Evolutionary conservation across 2,329 filamentous ascomycete genomes (phyloP), one percentile per base, ranked within the genome.

Genomic region (Ascochyta viciae-villosae): DNA sequence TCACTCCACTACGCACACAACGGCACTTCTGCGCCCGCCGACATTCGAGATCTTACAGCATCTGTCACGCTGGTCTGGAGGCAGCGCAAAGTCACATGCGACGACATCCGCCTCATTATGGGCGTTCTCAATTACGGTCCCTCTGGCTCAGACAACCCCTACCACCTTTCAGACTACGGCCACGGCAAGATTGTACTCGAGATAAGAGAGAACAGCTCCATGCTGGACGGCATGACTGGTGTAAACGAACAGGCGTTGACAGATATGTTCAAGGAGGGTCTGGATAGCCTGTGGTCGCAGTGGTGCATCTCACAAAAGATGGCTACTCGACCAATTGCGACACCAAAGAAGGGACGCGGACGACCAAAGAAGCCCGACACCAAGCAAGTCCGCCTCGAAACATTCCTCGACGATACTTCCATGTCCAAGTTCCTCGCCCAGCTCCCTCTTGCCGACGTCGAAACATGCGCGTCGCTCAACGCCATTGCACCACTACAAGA

Each of bases 401-500:
- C 65, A 19, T 70, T 70, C 39, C 55, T 73, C 40, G 66, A 73
- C 68, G 62, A 75, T 50, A 46, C 71, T 76, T 35, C 63, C 34
- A 65, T 76, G 35, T 62, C 66, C 16, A 71, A 68, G 16, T 91
- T 89, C 60, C 72, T 91, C 41, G 70, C 76, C 34, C 77, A 80
- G 26, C 79, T 90, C 6, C 86, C 87, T 19, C 78, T 84, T 51
- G 82, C 82, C 8, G 68, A 81, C 3, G 79, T 89, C 62, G 78
- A 78, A 8, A 74, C 77, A 31, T 84, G 84, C 70, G 75, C 80
- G 5, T 83, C 84, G 0, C 70, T 83, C 12, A 71, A 76, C 26
- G 85, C 83, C 51, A 78, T 83, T 19, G 83, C 85, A 12, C 83
- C 85, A 1, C 63, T 88, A 6, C 79, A 88, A 26, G 81, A 83